A percentile compares a stretch with the other conserved stretches of the same genome.
Conservation (phyloP, 2,329 filamentous ascomycete species). For the Colletotrichum spinosum region DNA sequence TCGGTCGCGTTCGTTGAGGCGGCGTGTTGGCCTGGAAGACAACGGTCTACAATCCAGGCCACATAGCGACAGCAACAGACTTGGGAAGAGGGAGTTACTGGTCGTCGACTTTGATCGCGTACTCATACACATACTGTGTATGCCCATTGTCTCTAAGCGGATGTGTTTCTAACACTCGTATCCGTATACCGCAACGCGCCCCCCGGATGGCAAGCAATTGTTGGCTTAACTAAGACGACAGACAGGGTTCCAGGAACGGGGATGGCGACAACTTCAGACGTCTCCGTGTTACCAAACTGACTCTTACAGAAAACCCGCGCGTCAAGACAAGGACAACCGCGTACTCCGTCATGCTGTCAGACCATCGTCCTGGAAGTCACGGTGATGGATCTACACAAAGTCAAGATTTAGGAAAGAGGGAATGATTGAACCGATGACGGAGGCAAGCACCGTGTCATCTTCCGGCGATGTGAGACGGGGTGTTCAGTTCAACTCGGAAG, state of each 20-base stretch:
- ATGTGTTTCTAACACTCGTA: too few species aligned
- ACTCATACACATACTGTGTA: neutral
- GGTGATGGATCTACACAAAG: neutral
- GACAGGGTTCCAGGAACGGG: conserved; percentile 16
- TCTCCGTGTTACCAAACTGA: conserved; percentile 31
- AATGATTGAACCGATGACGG: neutral
- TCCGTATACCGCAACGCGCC: neutral
- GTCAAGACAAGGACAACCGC: conserved; percentile 1
- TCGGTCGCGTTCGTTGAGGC: conserved; percentile 13
- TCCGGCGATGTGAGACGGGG: conserved; percentile 18
- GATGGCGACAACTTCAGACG: conserved; percentile 22
- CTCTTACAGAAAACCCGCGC: conserved; percentile 23
- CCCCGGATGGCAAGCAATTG: conserved; percentile 18
- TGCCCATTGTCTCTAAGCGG: too few species aligned
- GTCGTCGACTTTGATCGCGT: neutral
- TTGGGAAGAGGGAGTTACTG: conserved; percentile 9
- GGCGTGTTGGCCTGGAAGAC: conserved; percentile 28
- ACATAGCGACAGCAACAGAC: conserved; percentile 12
- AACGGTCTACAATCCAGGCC: neutral
- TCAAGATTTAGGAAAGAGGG: neutral
- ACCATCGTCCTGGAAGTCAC: conserved; percentile 10
- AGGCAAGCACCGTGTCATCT: conserved; percentile 13
- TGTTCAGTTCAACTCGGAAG: too few species aligned
- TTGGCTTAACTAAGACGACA: neutral
- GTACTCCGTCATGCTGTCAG: conserved; percentile 8